phyloP scores from a whole-genome alignment of 75 land plant species.

The Isoetes taiwanensis region DNA sequence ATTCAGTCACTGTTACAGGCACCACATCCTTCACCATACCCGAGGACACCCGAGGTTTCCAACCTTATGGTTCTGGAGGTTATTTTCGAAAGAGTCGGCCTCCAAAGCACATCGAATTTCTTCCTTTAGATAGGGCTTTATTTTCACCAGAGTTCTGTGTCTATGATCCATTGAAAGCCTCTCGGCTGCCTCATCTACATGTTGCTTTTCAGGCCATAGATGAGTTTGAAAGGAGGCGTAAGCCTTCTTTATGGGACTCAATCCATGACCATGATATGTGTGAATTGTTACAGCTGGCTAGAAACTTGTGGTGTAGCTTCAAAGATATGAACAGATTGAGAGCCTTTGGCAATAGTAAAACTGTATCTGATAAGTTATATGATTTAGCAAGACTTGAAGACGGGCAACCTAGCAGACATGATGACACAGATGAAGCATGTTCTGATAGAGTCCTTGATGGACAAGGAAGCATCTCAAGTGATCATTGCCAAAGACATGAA shows the following conservation, averaged over 20 bases:
- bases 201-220: constrained; percentile 39
- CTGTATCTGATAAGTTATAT: background rate
- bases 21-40: constrained; percentile 34
- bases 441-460: background rate
- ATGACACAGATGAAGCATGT: background rate
- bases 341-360: constrained; percentile 11
- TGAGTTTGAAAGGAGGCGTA: constrained; percentile 22
- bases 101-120: constrained; percentile 13
- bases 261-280: constrained; percentile 21
- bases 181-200: constrained; percentile 19
- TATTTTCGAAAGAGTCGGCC: constrained; percentile 24
- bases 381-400: background rate
- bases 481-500: background rate
- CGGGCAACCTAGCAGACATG: background rate
- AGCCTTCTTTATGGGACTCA: constrained; percentile 1
- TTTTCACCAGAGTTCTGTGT: constrained; percentile 20
- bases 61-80: constrained; percentile 28
- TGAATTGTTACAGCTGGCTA: constrained; percentile 19
- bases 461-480: background rate
- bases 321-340: background rate
- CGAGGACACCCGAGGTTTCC: constrained; percentile 25
- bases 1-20: constrained; percentile 33
- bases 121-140: constrained; percentile 27
- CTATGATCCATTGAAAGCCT: constrained; percentile 19
- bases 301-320: constrained; percentile 12